Conservation (phyloP, 2,329 filamentous ascomycete species). For the Colletotrichum sp. region DNA sequence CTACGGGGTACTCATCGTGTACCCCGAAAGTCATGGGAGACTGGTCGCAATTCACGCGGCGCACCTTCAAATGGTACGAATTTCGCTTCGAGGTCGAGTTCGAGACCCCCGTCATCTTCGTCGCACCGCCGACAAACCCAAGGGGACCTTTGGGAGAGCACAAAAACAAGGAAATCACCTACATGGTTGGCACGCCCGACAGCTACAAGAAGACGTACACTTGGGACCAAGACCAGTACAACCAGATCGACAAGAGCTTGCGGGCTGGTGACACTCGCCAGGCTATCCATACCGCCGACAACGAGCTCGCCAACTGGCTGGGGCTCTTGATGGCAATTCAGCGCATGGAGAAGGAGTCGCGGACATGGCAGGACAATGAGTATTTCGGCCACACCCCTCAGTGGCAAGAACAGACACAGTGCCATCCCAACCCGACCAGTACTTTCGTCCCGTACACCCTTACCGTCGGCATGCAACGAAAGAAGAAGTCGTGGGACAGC, state of each 20-base stretch:
- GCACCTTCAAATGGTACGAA: conserved; percentile 15
- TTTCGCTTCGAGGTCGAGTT: conserved; percentile 18
- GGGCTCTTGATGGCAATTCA: conserved; percentile 16
- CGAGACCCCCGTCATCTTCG: conserved; percentile 15
- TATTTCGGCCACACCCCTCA: not conserved
- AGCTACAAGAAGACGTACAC: conserved; percentile 12
- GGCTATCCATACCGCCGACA: conserved; percentile 16
- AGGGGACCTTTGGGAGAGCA: not conserved
- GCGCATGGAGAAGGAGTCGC: conserved; percentile 16
- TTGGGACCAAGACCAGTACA: conserved; percentile 2
- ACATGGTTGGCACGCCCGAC: conserved; percentile 10
- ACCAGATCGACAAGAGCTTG: not conserved
- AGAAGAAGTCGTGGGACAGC: conserved; percentile 18
- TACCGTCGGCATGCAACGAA: conserved; percentile 11
- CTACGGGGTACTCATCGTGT: conserved; percentile 8
- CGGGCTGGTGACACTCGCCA: conserved; percentile 2
- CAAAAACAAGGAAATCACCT: conserved; percentile 5
- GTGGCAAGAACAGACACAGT: not conserved
- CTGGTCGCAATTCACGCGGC: conserved; percentile 6
- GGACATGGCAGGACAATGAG: conserved; percentile 9
- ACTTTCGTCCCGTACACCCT: not conserved
- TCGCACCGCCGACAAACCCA: conserved; percentile 1
- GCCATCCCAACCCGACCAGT: not conserved
- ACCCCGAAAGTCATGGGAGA: conserved; percentile 10
- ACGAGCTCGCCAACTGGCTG: conserved; percentile 11